Evolutionary conservation across 2,329 filamentous ascomycete species (phyloP).

Genomic region (Plectosphaerella cucumerina): DNA sequence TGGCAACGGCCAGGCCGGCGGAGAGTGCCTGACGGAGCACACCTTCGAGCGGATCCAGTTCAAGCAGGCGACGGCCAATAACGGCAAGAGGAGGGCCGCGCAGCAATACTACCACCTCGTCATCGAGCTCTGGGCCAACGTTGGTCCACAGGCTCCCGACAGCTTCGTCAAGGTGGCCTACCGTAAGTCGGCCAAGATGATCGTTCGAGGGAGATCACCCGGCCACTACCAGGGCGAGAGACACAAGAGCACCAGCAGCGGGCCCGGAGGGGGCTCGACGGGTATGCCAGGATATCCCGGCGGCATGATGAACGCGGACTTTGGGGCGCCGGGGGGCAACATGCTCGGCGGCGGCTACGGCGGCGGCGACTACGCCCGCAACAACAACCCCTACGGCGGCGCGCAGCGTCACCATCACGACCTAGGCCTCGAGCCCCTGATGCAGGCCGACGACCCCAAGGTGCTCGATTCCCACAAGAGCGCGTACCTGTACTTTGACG

Average conservation of each 20-base stretch:
- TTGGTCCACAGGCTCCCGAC: constrained; percentile 44
- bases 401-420: constrained; percentile 42
- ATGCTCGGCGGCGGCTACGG: constrained; percentile 30
- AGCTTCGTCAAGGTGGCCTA: constrained; percentile 69
- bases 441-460: constrained; percentile 45
- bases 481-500: constrained; percentile 53
- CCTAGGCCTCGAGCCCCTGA: constrained; percentile 45
- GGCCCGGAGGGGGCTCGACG: constrained; percentile 60
- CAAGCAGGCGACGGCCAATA: constrained; percentile 91
- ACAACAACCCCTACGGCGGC: constrained; percentile 39
- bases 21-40: constrained; percentile 46
- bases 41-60: constrained; percentile 90
- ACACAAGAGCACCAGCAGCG: constrained; percentile 65
- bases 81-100: constrained; percentile 82
- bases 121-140: constrained; percentile 74
- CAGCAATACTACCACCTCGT: constrained; percentile 93
- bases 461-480: constrained; percentile 39
- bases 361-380: constrained; percentile 8
- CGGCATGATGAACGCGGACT: constrained; percentile 35
- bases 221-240: constrained; percentile 74
- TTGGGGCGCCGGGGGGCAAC: constrained; percentile 30
- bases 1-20: constrained; percentile 30
- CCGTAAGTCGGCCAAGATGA: constrained; percentile 73
- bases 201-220: constrained; percentile 79
- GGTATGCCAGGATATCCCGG: constrained; percentile 47